Evolutionary conservation across 208 protist species (phyloP).

Genomic region (Balamuthia mandrillaris): DNA sequence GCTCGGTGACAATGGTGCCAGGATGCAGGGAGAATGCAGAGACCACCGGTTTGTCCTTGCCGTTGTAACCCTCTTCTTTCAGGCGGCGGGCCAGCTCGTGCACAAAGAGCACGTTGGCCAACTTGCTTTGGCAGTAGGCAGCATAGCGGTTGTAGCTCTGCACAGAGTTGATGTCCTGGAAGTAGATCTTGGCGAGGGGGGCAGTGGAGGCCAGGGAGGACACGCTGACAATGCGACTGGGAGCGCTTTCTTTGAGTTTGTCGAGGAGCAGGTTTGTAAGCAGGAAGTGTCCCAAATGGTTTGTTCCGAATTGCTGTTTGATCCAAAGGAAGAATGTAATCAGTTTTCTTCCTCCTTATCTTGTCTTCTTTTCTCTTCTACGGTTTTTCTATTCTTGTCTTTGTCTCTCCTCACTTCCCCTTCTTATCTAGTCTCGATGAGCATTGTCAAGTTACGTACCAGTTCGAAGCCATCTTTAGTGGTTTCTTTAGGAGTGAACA

Average conservation of each 20-base stretch:
- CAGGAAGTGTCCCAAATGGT: constrained; percentile 4
- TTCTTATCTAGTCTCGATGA: no score
- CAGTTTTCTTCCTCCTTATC: no score
- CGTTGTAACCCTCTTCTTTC: neutral
- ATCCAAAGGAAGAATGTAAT: neutral
- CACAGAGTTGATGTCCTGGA: neutral
- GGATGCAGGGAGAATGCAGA: no score
- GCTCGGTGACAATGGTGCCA: no score
- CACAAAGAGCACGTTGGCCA: neutral
- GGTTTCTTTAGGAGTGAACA: neutral
- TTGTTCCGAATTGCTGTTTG: neutral
- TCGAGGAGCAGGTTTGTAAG: neutral
- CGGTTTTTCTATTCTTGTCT: no score
- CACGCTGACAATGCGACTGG: neutral
- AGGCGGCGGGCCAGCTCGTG: neutral
- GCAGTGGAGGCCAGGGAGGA: neutral
- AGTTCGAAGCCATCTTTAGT: neutral
- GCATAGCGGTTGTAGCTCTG: constrained; percentile 17
- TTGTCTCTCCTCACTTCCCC: no score
- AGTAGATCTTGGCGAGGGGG: neutral
- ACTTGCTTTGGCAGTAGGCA: neutral
- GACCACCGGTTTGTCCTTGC: neutral
- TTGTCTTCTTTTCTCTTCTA: no score
- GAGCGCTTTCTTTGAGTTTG: neutral
- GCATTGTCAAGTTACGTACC: neutral